Evolutionary conservation across 208 protist species (phyloP), one percentile per base, ranked within the genome.

Genomic region (Leishmania aethiopica): DNA sequence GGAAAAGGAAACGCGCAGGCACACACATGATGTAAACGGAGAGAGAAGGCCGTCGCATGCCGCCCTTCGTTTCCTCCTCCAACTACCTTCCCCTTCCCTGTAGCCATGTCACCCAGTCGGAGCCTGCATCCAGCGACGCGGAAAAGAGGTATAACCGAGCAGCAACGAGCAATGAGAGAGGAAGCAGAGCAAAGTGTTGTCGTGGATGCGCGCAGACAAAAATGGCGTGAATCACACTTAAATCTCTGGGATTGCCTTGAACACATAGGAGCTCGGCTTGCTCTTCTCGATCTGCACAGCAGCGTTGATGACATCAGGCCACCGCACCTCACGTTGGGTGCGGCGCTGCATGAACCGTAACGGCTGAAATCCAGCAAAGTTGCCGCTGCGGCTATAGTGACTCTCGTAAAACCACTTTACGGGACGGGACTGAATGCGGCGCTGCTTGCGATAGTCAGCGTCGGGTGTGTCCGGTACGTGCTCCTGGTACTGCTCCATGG

Each of bases 341-440:
- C 95, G 80, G n/a, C 95, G 92, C 84, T 98, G 95, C 95, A 97
- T 97, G 86, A 97, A 95, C 69, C 95, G 94, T 57, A 96, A 89
- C 42, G 95, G 94, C 84, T 97, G 87, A 84, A 98, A 97, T 35
- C 92, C 94, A 15, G 95, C 95, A 86, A 96, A 98, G 88, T 93
- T 97, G 55, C 96, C 96, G 55, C 92, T 97, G 57, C 94, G 92
- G 1, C 93, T 98, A 89, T 98, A 98, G 85, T 98, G 96, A 74
- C 94, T 97, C 76, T 98, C 96, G 88, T 98, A 98, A 84, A 98
- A 98, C 96, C 96, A 98, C 88, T 98, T 98, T 59, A 97, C 94
- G 35, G 96, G 96, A 11, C 94, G 88, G 4, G 94, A 97, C 84
- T 97, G 94, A 70, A 98, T 93, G 70, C 96, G 93, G 45, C 93